These are phyloP conservation scores for Rubroshorea leprosula DNA, from an alignment of 345 rosid species.

Conservation along the genomic window DNA sequence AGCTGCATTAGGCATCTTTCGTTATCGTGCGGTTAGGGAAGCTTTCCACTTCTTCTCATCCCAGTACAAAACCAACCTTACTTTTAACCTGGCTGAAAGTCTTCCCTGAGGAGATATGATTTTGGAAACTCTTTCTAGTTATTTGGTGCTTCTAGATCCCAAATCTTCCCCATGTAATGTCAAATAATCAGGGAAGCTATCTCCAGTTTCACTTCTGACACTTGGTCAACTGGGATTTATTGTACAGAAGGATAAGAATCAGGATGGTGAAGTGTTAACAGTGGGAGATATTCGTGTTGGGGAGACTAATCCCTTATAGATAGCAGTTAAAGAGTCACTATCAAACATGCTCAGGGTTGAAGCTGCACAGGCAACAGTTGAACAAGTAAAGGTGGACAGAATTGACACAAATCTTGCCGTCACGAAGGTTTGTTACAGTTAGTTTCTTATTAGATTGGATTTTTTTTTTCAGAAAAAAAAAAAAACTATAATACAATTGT, in stretches of 20 bases:
- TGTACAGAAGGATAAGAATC: slow-evolving; percentile 37
- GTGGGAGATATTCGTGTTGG: slow-evolving; percentile 75
- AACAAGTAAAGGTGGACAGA: slow-evolving; percentile 95
- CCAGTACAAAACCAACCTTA: slow-evolving; percentile 67
- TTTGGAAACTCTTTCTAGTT: slow-evolving; percentile 59
- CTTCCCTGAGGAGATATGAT: slow-evolving; percentile 85
- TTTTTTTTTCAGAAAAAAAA: neutral
- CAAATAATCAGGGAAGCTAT: slow-evolving; percentile 41
- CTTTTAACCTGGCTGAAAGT: slow-evolving; percentile 87
- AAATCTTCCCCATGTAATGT: slow-evolving; percentile 27
- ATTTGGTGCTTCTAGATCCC: slow-evolving; percentile 44
- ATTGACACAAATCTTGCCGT: slow-evolving; percentile 83
- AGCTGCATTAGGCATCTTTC: slow-evolving; percentile 66
- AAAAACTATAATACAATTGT: neutral
- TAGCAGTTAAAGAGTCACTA: slow-evolving; percentile 68
- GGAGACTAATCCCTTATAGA: slow-evolving; percentile 73
- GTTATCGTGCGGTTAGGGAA: slow-evolving; percentile 74
- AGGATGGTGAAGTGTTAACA: slow-evolving; percentile 33
- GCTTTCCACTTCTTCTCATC: slow-evolving; percentile 73
- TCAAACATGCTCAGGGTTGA: slow-evolving; percentile 62
- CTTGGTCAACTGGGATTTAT: slow-evolving; percentile 61
- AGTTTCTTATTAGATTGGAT: neutral
- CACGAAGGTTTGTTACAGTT: slow-evolving; percentile 56
- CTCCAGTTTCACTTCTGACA: slow-evolving; percentile 57
- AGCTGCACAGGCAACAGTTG: slow-evolving; percentile 94